Evolutionary conservation across 345 rosid genomes (phyloP).

Genomic region (Salix suchowensis): DNA sequence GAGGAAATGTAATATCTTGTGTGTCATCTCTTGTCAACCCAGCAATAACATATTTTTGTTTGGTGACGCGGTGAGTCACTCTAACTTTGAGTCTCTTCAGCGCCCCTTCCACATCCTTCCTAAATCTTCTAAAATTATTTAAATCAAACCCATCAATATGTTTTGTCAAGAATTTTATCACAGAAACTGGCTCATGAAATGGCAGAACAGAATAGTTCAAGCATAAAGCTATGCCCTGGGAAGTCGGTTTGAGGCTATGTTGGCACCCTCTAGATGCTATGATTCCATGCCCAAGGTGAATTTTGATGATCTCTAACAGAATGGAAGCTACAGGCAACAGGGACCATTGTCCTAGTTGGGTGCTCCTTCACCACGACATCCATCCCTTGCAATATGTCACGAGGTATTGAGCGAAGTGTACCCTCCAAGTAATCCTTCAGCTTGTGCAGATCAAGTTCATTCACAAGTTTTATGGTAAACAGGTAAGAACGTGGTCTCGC

Average conservation of each 20-base stretch:
- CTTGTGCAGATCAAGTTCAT: slow-evolving; percentile 49
- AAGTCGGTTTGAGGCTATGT: slow-evolving; percentile 70
- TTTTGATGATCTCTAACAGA: slow-evolving; percentile 24
- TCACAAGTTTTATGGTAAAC: slow-evolving; percentile 56
- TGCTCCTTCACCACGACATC: slow-evolving; percentile 95
- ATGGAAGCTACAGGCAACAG: slow-evolving; percentile 60
- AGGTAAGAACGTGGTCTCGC: slow-evolving; percentile 26
- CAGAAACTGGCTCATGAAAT: slow-evolving; percentile 56
- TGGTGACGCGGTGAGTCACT: slow-evolving; percentile 59
- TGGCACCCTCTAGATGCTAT: slow-evolving; percentile 63
- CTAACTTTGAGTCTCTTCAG: slow-evolving; percentile 53
- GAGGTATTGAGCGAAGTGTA: slow-evolving; percentile 34
- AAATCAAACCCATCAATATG: slow-evolving; percentile 36
- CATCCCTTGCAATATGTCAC: slow-evolving; percentile 80
- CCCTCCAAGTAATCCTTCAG: slow-evolving; percentile 58
- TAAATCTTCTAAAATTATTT: slow-evolving; percentile 18
- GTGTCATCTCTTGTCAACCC: slow-evolving; percentile 51
- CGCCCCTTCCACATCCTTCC: slow-evolving; percentile 37
- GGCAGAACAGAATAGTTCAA: slow-evolving; percentile 74
- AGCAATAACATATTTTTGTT: slow-evolving; percentile 49
- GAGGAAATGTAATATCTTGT: slow-evolving; percentile 28
- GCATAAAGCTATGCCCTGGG: slow-evolving; percentile 63
- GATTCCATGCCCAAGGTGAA: slow-evolving; percentile 59
- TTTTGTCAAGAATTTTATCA: slow-evolving; percentile 47
- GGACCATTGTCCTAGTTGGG: slow-evolving; percentile 54